phyloP scores from a whole-genome alignment of 768 basidiomycete species.

The Dentipellis fragilis region DNA sequence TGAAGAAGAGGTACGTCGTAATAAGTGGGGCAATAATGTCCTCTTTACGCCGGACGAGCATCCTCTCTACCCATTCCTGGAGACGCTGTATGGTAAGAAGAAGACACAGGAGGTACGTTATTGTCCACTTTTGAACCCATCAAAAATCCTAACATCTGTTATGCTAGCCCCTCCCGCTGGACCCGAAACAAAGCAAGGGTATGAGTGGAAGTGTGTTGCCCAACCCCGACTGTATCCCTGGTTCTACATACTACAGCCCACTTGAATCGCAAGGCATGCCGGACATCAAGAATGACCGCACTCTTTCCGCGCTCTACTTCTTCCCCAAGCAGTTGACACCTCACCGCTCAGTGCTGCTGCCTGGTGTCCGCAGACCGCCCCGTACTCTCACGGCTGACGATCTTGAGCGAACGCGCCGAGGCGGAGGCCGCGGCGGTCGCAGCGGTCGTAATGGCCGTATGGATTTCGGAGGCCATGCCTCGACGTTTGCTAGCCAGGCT shows the following conservation, averaged over 20 bases:
- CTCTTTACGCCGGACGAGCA: conserved; percentile 81
- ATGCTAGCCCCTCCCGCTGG: conserved; percentile 68
- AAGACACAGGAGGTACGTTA: conserved; percentile 69
- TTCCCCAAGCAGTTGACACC: conserved; percentile 84
- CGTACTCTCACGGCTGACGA: conserved; percentile 61
- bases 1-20: conserved; percentile 76
- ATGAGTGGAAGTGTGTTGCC: conserved; percentile 73
- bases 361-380: conserved; percentile 51
- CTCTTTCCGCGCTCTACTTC: conserved; percentile 78
- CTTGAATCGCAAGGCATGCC: conserved; percentile 47
- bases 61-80: conserved; percentile 78
- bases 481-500: not conserved
- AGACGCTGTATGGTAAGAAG: conserved; percentile 83
- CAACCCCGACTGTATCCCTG: conserved; percentile 84
- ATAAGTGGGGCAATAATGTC: conserved; percentile 75
- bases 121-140: no score
- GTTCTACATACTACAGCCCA: conserved; percentile 80
- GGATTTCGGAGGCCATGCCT: not conserved
- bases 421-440: conserved; percentile 25
- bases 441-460: not conserved
- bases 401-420: conserved; percentile 51
- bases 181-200: conserved; percentile 61
- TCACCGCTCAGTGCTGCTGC: conserved; percentile 77
- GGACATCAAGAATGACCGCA: conserved; percentile 81
- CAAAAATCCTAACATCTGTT: no score